phyloP scores from a whole-genome alignment of 495 filamentous ascomycete species.

The Neurospora discreta region DNA sequence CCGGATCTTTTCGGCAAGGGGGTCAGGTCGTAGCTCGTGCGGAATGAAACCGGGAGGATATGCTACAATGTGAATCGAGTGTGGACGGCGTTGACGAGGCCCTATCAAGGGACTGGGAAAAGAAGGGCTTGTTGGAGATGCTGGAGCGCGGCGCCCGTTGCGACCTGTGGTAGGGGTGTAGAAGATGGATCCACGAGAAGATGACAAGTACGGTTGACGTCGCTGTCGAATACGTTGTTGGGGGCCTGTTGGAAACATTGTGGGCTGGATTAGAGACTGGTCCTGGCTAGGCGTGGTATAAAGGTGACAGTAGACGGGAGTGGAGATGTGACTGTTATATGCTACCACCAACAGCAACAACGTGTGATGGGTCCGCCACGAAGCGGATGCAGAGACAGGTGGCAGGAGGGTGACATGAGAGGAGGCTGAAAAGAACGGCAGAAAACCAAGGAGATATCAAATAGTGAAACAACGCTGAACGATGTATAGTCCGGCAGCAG shows the following conservation, averaged over 20 bases:
- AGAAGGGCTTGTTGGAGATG: constrained; percentile 5
- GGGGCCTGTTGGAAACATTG: constrained; percentile 18
- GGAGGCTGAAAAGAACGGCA: not conserved
- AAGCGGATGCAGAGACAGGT: not conserved
- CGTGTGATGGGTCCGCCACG: not conserved
- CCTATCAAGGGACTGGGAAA: constrained; percentile 39
- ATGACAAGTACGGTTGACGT: constrained; percentile 24
- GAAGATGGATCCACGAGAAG: constrained; percentile 28
- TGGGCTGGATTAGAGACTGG: constrained; percentile 15
- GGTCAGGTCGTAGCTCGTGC: constrained; percentile 31
- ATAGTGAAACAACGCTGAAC: constrained; percentile 11
- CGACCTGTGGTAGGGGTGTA: constrained; percentile 29
- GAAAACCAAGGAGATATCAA: constrained; percentile 4
- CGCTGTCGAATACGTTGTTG: constrained; percentile 19
- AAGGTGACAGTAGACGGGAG: not conserved
- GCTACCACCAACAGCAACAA: not conserved
- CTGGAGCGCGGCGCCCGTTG: constrained; percentile 13
- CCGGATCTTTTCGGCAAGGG: constrained; percentile 10
- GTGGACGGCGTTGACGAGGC: constrained; percentile 39
- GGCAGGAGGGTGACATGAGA: constrained; percentile 1
- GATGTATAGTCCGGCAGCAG: constrained; percentile 9
- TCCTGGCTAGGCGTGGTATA: not conserved
- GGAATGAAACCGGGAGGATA: constrained; percentile 41
- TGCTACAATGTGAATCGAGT: constrained; percentile 45
- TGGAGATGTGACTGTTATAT: not conserved